Evolutionary conservation across 2,329 filamentous ascomycete genomes (phyloP), one percentile per base, ranked within the genome.

Genomic region (Fusarium sp.): DNA sequence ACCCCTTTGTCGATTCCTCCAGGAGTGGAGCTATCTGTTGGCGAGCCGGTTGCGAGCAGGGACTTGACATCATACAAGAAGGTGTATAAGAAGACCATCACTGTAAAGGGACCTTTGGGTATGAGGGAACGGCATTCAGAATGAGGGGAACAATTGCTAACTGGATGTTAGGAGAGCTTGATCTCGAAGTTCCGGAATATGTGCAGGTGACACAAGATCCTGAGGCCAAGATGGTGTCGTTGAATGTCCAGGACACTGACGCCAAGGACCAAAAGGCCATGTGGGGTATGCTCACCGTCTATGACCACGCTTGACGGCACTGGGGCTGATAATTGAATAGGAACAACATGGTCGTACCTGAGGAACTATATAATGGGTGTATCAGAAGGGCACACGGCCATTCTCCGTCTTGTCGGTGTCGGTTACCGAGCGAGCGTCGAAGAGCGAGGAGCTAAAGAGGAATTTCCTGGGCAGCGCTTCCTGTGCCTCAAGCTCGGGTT

Each of bases 401-500:
- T 99, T 76, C 87, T 99, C 58, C 92, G 95, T 72, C 88, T 99
- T 58, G 94, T 98, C 33, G 96, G 96, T 79, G 96, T 99, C 65
- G 96, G 96, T 68, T 99, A 98, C 87, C 90, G 95, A 82, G 96
- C 96, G 20, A 93, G 90, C 7, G 88, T 99, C 75, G 95, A 98
- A 82, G 84, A 91, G 65, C 91, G 88, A 42, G 93, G 93, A 29
- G 90, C 85, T 38, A 94, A 92, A 66, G 90, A 92, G 66, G 89
- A 92, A 63, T 98, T 91, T 79, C 90, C 90, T 1, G 94, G 93
- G 45, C 95, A 98, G 83, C 89, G 94, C 80, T 97, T 97, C 77
- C 91, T 99, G 45, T 94, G 93, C 71, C 86, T 99, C 74, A 98
- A 98, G 87, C 93, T 99, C 61, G 96, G 96, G 64, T 99, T 94